phyloP scores from a whole-genome alignment of 2,329 filamentous ascomycete species.

The Clonostachys sp. region DNA sequence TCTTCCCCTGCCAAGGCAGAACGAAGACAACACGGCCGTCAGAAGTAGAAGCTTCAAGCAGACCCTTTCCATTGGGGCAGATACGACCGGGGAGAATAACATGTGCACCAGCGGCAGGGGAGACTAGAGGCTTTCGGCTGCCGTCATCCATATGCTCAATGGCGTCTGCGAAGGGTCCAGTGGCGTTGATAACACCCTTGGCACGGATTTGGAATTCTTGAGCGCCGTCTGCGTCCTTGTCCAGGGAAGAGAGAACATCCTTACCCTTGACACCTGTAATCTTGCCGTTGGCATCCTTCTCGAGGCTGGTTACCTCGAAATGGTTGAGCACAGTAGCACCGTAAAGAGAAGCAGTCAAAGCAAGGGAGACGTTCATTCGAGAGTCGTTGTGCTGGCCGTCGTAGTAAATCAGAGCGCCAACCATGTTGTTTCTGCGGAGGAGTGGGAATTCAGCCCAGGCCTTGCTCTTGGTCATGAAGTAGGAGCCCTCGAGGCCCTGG shows the following conservation, averaged over 20 bases:
- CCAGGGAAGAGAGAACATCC: conserved; percentile 51
- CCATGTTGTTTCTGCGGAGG: conserved; percentile 67
- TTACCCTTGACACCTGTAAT: conserved; percentile 59
- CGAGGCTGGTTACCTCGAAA: conserved; percentile 69
- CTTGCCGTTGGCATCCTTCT: conserved; percentile 66
- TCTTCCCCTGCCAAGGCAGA: conserved; percentile 82
- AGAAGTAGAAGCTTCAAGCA: conserved; percentile 77
- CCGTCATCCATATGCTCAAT: conserved; percentile 79
- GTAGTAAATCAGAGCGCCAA: conserved; percentile 81
- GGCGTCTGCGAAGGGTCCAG: conserved; percentile 75
- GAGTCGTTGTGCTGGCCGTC: conserved; percentile 86
- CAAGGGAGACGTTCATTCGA: conserved; percentile 80
- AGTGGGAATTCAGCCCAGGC: conserved; percentile 76
- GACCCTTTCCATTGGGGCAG: conserved; percentile 74
- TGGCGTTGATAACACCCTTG: conserved; percentile 80
- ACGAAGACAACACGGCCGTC: conserved; percentile 89
- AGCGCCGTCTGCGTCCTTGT: conserved; percentile 34
- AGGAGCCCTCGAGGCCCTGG: conserved; percentile 79
- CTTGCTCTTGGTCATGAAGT: conserved; percentile 74
- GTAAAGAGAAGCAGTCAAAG: conserved; percentile 75
- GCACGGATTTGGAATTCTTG: conserved; percentile 67
- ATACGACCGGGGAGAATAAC: conserved; percentile 76
- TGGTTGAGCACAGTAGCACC: conserved; percentile 79
- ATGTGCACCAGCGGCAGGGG: conserved; percentile 78
- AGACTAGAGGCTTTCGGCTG: conserved; percentile 65